phyloP scores from a whole-genome alignment of 305 asterid genomes.

The Fraxinus sp. region DNA sequence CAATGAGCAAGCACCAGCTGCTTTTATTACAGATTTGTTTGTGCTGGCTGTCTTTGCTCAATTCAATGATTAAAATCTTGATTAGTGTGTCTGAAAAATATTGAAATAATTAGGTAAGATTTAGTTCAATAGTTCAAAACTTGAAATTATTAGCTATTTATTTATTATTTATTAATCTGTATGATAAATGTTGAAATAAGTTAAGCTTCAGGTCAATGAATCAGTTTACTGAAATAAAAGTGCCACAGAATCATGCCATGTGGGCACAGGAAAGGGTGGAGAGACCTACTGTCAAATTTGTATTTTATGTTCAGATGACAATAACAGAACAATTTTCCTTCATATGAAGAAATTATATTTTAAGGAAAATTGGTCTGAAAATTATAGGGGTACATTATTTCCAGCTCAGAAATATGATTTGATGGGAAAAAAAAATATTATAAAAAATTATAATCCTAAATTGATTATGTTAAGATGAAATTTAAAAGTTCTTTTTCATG shows the following conservation, averaged over 20 bases:
- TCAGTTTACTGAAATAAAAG: neutral
- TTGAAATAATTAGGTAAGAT: neutral
- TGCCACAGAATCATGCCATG: neutral
- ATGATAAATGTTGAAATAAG: neutral
- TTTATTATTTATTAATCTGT: neutral
- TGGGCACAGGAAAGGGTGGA: neutral
- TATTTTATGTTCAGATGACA: neutral
- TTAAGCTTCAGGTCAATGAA: neutral
- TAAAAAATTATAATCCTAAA: neutral
- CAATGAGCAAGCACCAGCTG: conserved; percentile 21
- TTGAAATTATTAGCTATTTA: neutral
- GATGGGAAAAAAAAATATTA: neutral
- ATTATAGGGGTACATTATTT: neutral
- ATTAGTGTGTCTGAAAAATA: neutral
- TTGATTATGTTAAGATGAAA: neutral
- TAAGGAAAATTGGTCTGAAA: neutral
- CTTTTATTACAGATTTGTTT: conserved; percentile 22
- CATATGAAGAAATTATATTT: neutral
- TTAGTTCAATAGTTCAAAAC: neutral
- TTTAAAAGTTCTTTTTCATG: neutral
- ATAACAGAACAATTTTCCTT: neutral
- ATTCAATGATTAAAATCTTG: conserved; percentile 14
- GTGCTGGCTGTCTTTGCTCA: conserved; percentile 34
- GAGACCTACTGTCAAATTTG: neutral
- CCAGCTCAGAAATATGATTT: neutral